Evolutionary conservation across 2,329 filamentous ascomycete species (phyloP).

Genomic region (Paraconiothyrium brasiliense): DNA sequence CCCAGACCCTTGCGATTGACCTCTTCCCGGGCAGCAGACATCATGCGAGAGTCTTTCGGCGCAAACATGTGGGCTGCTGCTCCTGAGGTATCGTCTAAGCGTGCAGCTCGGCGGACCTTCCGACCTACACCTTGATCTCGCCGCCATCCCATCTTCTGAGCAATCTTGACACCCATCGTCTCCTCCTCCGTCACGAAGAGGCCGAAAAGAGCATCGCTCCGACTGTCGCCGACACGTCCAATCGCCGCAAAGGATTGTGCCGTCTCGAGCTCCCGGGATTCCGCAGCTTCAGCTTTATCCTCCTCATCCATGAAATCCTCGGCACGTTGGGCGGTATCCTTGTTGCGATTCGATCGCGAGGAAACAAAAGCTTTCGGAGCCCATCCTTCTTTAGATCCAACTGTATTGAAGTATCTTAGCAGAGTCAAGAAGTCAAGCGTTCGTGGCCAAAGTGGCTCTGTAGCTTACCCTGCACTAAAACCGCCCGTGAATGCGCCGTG

Average conservation of each 20-base stretch:
- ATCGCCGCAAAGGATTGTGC: conserved; percentile 78
- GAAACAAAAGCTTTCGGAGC: conserved; percentile 91
- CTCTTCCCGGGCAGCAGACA: conserved; percentile 70
- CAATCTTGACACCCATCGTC: conserved; percentile 84
- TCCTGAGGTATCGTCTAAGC: conserved; percentile 65
- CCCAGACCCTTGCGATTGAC: conserved; percentile 75
- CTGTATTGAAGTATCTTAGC: conserved; percentile 91
- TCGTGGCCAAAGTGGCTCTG: conserved; percentile 25
- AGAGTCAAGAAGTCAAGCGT: conserved; percentile 47
- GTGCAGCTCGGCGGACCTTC: conserved; percentile 78
- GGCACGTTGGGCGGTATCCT: conserved; percentile 71
- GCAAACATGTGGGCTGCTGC: conserved; percentile 76
- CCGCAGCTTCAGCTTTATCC: conserved; percentile 86
- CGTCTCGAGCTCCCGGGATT: conserved; percentile 78
- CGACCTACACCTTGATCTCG: conserved; percentile 93
- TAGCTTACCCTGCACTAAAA: conserved; percentile 88
- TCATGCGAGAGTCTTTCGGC: conserved; percentile 79
- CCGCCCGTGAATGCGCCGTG: conserved; percentile 98
- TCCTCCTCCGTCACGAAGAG: conserved; percentile 78
- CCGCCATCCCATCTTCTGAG: conserved; percentile 95
- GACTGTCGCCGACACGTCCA: conserved; percentile 68
- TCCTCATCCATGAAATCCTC: conserved; percentile 99
- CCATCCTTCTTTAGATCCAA: conserved; percentile 99
- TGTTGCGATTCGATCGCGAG: conserved; percentile 80
- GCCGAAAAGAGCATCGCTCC: conserved; percentile 69